Evolutionary conservation across 805 yeast genomes (phyloP), one percentile per base, ranked within the genome.

Genomic region (Hyphopichia homilentoma): DNA sequence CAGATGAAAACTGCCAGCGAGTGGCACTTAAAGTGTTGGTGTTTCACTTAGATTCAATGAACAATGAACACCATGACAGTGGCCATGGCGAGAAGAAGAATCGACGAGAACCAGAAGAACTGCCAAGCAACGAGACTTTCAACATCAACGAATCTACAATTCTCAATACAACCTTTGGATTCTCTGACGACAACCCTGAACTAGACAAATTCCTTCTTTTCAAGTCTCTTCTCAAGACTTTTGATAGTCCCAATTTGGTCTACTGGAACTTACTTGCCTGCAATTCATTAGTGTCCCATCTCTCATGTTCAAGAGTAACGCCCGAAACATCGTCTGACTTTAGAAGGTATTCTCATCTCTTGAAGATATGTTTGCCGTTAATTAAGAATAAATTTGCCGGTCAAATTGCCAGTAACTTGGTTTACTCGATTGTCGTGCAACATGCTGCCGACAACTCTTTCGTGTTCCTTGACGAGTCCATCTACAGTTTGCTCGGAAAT

Each of bases 401-500:
- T 16, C 41, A 34, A 4, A 32, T 53, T 5, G 50, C 76, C 1
- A 64, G 72, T 32, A 44, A 45, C 19, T 30, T 67, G n/a, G 41
- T 66, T 12, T 39, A 33, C 25, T 17, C 28, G 13, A 32, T 59
- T 9, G 22, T 52, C 2, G 11, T 21, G 7, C 16, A 16, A 21
- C 43, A 35, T 26, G 26, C 41, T 2, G 32, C 32, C 4, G 30
- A 33, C n/a, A 34, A 30, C 14, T 25, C 51, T 17, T 29, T 35
- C 13, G 21, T 32, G 7, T 19, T 48, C 3, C 25, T 54, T 3
- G 83, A 78, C 33, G 49, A 50, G 6, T 50, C 73, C 0, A 43
- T 77, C 6, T 34, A 59, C 4, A 71, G 64, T 27, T 75, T 73
- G 39, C 51, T 79, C 20, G 72, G 70, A 25, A 71, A 70, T 18